Conservation (phyloP, 176 grass and related monocot species). For the Avena eriantha region DNA sequence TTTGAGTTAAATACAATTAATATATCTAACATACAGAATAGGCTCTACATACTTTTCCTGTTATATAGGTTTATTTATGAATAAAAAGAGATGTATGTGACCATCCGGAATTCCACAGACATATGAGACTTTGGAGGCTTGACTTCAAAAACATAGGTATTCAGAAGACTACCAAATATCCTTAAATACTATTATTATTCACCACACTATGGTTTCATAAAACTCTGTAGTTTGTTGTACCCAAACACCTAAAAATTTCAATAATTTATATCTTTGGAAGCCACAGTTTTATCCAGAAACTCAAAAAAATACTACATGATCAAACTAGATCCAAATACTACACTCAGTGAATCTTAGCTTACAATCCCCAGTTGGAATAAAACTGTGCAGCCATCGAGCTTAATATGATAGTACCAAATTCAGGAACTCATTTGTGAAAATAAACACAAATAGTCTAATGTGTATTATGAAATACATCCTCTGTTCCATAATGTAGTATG, state of each 20-base stretch:
- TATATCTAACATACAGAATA: neutral
- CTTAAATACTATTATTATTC: neutral
- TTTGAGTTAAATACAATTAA: neutral
- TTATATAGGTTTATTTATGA: neutral
- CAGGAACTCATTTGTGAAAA: constrained; percentile 20
- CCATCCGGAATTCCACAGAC: neutral
- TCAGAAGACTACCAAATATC: neutral
- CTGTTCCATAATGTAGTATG: no score
- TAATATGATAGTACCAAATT: neutral
- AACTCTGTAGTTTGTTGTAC: neutral
- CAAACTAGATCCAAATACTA: neutral
- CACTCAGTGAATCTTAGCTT: neutral
- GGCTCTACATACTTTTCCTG: neutral
- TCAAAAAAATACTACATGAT: neutral
- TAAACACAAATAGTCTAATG: constrained; percentile 13
- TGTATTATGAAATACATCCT: constrained; percentile 19
- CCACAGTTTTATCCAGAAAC: neutral
- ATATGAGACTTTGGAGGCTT: neutral
- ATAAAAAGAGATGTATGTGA: neutral
- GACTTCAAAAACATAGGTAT: neutral
- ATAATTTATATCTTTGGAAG: neutral
- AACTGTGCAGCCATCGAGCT: neutral
- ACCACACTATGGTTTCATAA: neutral
- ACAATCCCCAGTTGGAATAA: constrained; percentile 5
- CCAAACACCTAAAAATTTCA: neutral